These are phyloP conservation scores for Psilocybe cubensis DNA, from an alignment of 768 basidiomycete species.

Conservation along the genomic window DNA sequence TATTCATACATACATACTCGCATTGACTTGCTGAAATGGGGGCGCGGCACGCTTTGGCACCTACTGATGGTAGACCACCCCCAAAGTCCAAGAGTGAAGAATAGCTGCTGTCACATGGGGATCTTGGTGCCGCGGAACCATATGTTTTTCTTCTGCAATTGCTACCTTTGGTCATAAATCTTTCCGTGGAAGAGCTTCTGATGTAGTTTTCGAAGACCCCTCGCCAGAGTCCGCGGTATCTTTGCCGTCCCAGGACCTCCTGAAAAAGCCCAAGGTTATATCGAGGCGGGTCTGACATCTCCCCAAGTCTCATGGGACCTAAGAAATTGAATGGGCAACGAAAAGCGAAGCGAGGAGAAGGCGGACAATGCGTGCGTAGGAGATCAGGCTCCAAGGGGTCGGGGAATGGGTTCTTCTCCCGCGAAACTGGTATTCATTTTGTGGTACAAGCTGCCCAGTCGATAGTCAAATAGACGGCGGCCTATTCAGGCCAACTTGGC, in stretches of 20 bases:
- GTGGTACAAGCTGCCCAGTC: background rate
- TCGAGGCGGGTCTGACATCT: background rate
- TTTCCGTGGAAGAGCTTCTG: slow-evolving; percentile 16
- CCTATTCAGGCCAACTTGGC: background rate
- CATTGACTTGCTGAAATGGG: slow-evolving; percentile 3
- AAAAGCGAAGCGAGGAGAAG: background rate
- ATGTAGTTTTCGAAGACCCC: slow-evolving; percentile 11
- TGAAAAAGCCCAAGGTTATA: background rate
- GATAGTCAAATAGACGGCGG: background rate
- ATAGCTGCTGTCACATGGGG: slow-evolving; percentile 14
- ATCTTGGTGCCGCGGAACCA: background rate
- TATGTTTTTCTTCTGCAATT: slow-evolving; percentile 14
- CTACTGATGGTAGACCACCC: slow-evolving; percentile 8
- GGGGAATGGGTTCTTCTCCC: slow-evolving; percentile 14
- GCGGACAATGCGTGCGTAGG: too few relatives aligned
- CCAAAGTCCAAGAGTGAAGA: too few relatives aligned
- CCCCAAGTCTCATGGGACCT: background rate
- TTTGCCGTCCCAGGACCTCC: slow-evolving; percentile 7
- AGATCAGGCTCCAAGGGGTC: background rate
- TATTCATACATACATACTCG: background rate
- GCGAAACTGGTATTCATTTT: slow-evolving; percentile 15
- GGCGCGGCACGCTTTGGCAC: background rate
- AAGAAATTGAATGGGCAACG: background rate
- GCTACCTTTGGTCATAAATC: slow-evolving; percentile 11
- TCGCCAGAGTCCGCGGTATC: slow-evolving; percentile 15